Evolutionary conservation across 257 asterid genomes (phyloP).

Genomic region (Schizonepeta tenuifolia): DNA sequence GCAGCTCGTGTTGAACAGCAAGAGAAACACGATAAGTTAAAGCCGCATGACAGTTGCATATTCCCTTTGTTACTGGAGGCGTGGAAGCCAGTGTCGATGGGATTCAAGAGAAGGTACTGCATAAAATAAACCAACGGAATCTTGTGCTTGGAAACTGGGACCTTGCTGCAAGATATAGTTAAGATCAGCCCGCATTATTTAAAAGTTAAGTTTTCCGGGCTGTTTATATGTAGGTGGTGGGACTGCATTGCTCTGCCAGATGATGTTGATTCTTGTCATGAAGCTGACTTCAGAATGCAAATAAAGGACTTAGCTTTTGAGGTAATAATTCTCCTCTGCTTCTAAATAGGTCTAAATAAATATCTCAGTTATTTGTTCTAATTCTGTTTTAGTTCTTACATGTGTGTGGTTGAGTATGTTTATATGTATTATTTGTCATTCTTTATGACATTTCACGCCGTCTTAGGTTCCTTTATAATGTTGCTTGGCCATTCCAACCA

Average conservation of each 20-base stretch:
- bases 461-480: too few relatives aligned
- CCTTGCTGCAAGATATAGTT: slow-evolving; percentile 3
- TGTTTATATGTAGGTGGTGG: slow-evolving; percentile 82
- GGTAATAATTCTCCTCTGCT: slow-evolving; percentile 55
- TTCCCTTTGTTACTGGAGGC: slow-evolving; percentile 72
- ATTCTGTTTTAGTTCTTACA: too few relatives aligned
- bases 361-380: too few relatives aligned
- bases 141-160: slow-evolving; percentile 5
- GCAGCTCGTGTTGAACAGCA: slow-evolving; percentile 44
- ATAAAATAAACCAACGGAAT: background rate
- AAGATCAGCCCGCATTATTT: slow-evolving; percentile 16
- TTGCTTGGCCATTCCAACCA: too few relatives aligned
- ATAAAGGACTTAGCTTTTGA: slow-evolving; percentile 79
- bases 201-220: slow-evolving; percentile 5
- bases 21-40: slow-evolving; percentile 38
- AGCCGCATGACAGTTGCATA: slow-evolving; percentile 24
- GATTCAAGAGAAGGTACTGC: slow-evolving; percentile 77
- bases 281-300: slow-evolving; percentile 69
- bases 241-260: slow-evolving; percentile 86
- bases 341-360: too few relatives aligned
- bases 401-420: too few relatives aligned
- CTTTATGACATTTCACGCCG: too few relatives aligned
- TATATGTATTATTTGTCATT: too few relatives aligned
- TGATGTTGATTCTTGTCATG: slow-evolving; percentile 70
- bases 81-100: slow-evolving; percentile 95